Percentiles rank a stretch among this genome's conserved stretches.
Evolutionary conservation across 352 stramenopile species (phyloP).

Genomic region (Achlya hypogyna): DNA sequence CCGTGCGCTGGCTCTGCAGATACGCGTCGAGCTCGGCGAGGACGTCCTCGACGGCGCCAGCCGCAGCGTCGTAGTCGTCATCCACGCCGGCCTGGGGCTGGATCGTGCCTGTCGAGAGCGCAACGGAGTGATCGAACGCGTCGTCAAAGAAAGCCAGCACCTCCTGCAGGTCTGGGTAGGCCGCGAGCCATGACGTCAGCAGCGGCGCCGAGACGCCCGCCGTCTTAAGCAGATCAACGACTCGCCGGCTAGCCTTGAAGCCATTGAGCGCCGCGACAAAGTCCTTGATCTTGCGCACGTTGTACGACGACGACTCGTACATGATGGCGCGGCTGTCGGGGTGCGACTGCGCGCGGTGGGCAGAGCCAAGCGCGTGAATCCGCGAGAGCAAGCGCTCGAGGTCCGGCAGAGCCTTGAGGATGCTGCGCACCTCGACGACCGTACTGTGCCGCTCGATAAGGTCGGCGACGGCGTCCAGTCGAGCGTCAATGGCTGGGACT

Average conservation of each 20-base stretch:
- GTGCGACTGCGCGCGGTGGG: slow-evolving; percentile 78
- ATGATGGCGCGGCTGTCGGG: slow-evolving; percentile 95
- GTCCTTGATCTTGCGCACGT: slow-evolving; percentile 94
- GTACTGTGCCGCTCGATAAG: slow-evolving; percentile 62
- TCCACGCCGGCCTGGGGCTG: slow-evolving; percentile 92
- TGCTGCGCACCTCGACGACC: slow-evolving; percentile 66
- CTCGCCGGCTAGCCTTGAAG: slow-evolving; percentile 60
- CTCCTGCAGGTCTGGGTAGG: slow-evolving; percentile 86
- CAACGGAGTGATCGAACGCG: slow-evolving; percentile 93
- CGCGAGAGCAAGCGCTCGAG: slow-evolving; percentile 94
- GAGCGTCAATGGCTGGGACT: slow-evolving; percentile 90
- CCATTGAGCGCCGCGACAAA: slow-evolving; percentile 87
- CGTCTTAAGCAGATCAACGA: slow-evolving; percentile 46
- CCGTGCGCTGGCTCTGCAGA: slow-evolving; percentile 58
- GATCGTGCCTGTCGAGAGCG: slow-evolving; percentile 87
- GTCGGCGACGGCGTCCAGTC: slow-evolving; percentile 94
- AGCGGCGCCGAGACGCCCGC: slow-evolving; percentile 17
- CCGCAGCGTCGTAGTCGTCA: slow-evolving; percentile 89
- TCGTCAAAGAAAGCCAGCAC: slow-evolving; percentile 93
- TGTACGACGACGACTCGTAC: slow-evolving; percentile 96
- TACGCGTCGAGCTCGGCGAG: slow-evolving; percentile 89
- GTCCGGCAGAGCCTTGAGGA: slow-evolving; percentile 90
- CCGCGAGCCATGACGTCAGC: slow-evolving; percentile 25
- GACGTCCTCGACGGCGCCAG: slow-evolving; percentile 78
- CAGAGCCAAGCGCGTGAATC: slow-evolving; percentile 92